Evolutionary conservation across 2,329 filamentous ascomycete genomes (phyloP).

Genomic region (Colletotrichum brevisporum): DNA sequence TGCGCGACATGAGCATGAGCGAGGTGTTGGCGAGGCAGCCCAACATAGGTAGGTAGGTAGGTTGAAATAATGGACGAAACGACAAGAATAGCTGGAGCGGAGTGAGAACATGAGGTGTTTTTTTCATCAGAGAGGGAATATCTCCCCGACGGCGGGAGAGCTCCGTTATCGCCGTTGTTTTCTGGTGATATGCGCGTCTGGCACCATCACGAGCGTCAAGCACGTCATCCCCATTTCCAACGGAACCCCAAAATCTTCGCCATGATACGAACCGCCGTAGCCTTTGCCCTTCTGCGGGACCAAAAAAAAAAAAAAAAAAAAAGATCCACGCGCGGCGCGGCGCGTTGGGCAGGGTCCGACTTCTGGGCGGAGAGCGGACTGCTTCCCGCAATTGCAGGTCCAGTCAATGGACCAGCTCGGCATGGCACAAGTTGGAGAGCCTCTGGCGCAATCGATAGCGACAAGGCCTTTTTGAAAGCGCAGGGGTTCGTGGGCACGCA

Average conservation of each 20-base stretch:
- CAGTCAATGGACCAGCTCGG: not conserved
- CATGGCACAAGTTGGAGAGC: slow-evolving; percentile 32
- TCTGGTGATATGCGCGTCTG: slow-evolving; percentile 3
- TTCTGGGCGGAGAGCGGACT: slow-evolving; percentile 10
- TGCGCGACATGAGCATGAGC: too few species aligned
- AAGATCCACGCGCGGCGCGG: not conserved
- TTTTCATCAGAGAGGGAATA: too few species aligned
- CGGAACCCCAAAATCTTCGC: slow-evolving; percentile 7
- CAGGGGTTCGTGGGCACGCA: not conserved
- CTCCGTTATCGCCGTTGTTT: not conserved
- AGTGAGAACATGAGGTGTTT: too few species aligned
- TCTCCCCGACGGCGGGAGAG: too few species aligned
- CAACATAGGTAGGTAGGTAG: too few species aligned
- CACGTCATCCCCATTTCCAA: slow-evolving; percentile 27
- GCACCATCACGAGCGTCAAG: slow-evolving; percentile 34
- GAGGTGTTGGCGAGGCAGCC: too few species aligned
- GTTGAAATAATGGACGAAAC: too few species aligned
- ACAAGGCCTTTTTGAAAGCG: not conserved
- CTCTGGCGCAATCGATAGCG: slow-evolving; percentile 33
- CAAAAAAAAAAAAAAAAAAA: too few species aligned
- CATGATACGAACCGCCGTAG: too few species aligned
- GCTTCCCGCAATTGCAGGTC: slow-evolving; percentile 11
- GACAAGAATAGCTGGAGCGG: too few species aligned
- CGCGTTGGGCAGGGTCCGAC: slow-evolving; percentile 26
- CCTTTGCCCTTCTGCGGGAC: too few species aligned